Evolutionary conservation across 2,329 filamentous ascomycete species (phyloP), one percentile per base, ranked within the genome.

Genomic region (Fusarium graminum): DNA sequence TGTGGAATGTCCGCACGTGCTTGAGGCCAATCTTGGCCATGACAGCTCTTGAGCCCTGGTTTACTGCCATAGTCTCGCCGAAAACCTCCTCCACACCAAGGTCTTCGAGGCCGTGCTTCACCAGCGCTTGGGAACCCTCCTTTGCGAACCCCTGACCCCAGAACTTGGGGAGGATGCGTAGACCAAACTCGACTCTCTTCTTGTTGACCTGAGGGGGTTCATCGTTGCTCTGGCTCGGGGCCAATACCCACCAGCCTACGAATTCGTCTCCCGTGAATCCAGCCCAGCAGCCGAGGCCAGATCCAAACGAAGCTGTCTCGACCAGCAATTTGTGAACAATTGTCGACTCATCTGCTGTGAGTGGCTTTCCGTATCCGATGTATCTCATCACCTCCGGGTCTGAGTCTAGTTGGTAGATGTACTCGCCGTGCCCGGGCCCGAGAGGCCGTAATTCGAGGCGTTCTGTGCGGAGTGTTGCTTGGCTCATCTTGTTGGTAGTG

Each of bases 11-110:
- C 22, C 65, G 54, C 9, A 65, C 50, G 28, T 72, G 72, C 55
- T 46, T 67, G 8, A 70, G 55, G 6, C 68, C 68, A 26, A 54
- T 22, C 38, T 66, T 65, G 11, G 63, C 44, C 65, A 70, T 69
- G 30, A 68, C 61, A 30, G 52, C 72, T 26, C 72, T 51, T 4
- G 74, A 76, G 6, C 70, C 71, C 43, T 49, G 58, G 49, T 76
- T 76, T 12, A 76, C 65, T 29, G 72, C 67, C 74, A 76, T 76
- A 16, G 74, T 76, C 46, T 75, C 72, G 9, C 69, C 74, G 38
- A 65, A 68, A 2, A 74, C 55, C 36, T 71, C 65, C 10, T 60
- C 50, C 19, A 75, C 45, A 11, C 59, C 61, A 5, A 76, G 61
- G 25, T 76, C 70, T 41, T 72, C 56, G 16, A 76, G 72, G 4